These are phyloP conservation scores for Arctium minus DNA, from an alignment of 129 eudicot genomes.

Conservation along the genomic window DNA sequence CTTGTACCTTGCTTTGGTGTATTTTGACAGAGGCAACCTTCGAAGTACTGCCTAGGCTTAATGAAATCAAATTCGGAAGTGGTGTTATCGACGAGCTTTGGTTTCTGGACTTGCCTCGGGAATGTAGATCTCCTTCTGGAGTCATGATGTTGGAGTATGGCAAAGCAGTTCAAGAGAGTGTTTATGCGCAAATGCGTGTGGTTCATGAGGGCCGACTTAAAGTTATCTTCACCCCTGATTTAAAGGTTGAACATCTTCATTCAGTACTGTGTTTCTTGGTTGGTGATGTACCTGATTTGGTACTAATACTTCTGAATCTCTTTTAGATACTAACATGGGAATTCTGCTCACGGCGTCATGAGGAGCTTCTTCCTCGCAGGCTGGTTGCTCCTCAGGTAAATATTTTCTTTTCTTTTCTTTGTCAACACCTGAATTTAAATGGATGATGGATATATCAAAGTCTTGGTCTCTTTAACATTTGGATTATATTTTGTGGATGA, in stretches of 20 bases:
- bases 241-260: slow-evolving; percentile 43
- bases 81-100: slow-evolving; percentile 80
- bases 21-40: slow-evolving; percentile 65
- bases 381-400: slow-evolving; percentile 76
- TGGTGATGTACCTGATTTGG: neutral
- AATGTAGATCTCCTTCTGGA: slow-evolving; percentile 61
- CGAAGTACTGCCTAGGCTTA: slow-evolving; percentile 82
- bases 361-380: slow-evolving; percentile 81
- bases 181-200: slow-evolving; percentile 81
- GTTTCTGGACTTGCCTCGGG: slow-evolving; percentile 76
- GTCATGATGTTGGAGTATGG: slow-evolving; percentile 75
- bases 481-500: neutral
- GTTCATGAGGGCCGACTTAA: slow-evolving; percentile 89
- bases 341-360: slow-evolving; percentile 83
- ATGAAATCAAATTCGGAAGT: slow-evolving; percentile 76
- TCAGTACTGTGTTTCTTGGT: neutral
- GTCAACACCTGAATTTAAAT: neutral
- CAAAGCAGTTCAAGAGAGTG: slow-evolving; percentile 82
- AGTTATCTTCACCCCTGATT: slow-evolving; percentile 63
- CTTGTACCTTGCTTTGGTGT: neutral
- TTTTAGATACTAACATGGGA: slow-evolving; percentile 76
- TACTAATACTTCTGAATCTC: neutral
- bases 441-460: neutral
- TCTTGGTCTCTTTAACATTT: neutral
- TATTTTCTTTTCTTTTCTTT: neutral